Conservation (phyloP, 139 green algal species). For the Chlamydomonas urium region DNA sequence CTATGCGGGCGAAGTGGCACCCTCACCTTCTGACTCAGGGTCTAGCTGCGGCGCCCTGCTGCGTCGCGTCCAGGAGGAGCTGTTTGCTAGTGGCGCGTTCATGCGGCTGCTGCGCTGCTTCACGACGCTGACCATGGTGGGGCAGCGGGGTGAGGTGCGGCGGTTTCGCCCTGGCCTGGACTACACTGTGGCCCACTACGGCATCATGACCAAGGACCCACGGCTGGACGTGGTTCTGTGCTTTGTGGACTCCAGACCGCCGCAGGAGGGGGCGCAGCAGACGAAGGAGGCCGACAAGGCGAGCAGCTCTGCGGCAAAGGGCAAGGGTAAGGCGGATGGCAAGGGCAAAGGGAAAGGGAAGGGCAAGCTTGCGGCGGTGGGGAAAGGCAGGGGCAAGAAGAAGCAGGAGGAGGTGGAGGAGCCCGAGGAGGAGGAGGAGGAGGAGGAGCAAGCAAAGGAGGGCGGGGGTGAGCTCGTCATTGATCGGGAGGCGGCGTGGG, state of each 20-base stretch:
- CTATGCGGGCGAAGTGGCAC: constrained; percentile 26
- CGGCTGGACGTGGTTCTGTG: constrained; percentile 71
- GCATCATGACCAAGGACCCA: constrained; percentile 58
- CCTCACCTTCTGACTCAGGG: neutral
- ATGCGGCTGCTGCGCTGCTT: constrained; percentile 53
- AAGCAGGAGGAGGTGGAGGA: neutral
- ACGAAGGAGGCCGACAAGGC: neutral
- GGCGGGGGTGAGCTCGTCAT: neutral
- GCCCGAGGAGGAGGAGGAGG: neutral
- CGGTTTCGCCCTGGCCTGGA: constrained; percentile 73
- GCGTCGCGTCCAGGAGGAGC: constrained; percentile 19
- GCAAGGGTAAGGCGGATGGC: neutral
- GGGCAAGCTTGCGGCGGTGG: too few relatives aligned
- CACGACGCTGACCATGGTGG: constrained; percentile 49
- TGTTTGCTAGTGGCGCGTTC: constrained; percentile 64
- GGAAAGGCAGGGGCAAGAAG: too few relatives aligned
- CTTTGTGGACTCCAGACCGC: constrained; percentile 53
- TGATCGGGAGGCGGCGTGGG: constrained; percentile 33
- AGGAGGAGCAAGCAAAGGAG: neutral
- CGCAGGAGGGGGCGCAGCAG: neutral
- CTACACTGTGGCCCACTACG: constrained; percentile 82
- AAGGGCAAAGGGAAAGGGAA: constrained; percentile 13
- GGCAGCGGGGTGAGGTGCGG: constrained; percentile 51
- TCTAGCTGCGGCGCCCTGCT: neutral
- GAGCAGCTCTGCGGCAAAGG: neutral